These are phyloP conservation scores for Gentiana dahurica DNA, from an alignment of 257 asterid species.

Conservation along the genomic window DNA sequence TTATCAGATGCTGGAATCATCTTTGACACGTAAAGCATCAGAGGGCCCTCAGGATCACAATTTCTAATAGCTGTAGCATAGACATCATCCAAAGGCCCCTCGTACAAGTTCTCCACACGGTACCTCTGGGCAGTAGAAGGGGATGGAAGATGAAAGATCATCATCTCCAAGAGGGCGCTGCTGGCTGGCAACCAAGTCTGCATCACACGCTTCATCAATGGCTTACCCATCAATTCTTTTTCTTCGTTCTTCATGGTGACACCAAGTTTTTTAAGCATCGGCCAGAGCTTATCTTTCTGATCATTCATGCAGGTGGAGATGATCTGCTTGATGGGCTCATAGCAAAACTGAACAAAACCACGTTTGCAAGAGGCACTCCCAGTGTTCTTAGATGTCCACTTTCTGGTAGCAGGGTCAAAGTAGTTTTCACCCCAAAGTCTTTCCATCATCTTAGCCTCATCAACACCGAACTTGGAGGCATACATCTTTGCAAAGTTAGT, in stretches of 20 bases:
- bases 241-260: slow-evolving; percentile 31
- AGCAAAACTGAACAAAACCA: slow-evolving; percentile 37
- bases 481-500: slow-evolving; percentile 34
- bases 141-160: slow-evolving; percentile 34
- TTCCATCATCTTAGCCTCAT: slow-evolving; percentile 37
- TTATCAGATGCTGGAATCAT: slow-evolving; percentile 43
- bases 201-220: slow-evolving; percentile 37
- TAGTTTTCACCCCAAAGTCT: slow-evolving; percentile 39
- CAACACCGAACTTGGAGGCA: slow-evolving; percentile 34
- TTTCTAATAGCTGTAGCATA: slow-evolving; percentile 39
- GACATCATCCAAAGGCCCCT: slow-evolving; percentile 31
- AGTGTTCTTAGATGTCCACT: slow-evolving; percentile 28
- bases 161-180: slow-evolving; percentile 32
- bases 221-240: slow-evolving; percentile 30
- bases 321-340: slow-evolving; percentile 35
- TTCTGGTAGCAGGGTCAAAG: slow-evolving; percentile 33
- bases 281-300: slow-evolving; percentile 37
- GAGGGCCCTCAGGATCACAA: slow-evolving; percentile 38
- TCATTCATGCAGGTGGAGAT: slow-evolving; percentile 32
- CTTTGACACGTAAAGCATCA: slow-evolving; percentile 38
- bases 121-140: slow-evolving; percentile 29
- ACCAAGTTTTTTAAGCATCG: slow-evolving; percentile 29
- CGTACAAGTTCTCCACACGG: slow-evolving; percentile 40
- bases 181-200: slow-evolving; percentile 42
- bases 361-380: slow-evolving; percentile 31